phyloP scores from a whole-genome alignment of 2,329 filamentous ascomycete genomes.

The Acrocalymma vagum region DNA sequence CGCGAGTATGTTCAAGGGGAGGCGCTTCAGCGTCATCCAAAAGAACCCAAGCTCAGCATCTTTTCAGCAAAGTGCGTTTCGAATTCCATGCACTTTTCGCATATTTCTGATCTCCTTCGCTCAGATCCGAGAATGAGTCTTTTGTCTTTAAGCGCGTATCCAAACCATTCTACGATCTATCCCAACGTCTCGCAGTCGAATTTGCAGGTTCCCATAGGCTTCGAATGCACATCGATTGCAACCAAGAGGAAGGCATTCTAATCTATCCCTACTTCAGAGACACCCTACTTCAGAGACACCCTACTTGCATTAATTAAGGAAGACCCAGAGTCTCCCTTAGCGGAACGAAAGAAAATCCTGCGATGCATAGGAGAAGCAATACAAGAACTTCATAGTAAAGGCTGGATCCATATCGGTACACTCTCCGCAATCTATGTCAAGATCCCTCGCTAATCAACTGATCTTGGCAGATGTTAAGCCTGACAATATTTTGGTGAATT shows the following conservation, averaged over 20 bases:
- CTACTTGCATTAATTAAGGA: conserved; percentile 44
- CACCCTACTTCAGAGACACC: conserved; percentile 41
- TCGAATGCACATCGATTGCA: conserved; percentile 48
- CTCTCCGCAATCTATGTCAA: conserved; percentile 16
- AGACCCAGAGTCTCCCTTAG: conserved; percentile 36
- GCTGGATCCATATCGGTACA: conserved; percentile 48
- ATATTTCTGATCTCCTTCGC: conserved; percentile 22
- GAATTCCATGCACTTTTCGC: conserved; percentile 19
- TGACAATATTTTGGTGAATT: conserved; percentile 50
- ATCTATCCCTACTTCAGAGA: conserved; percentile 46
- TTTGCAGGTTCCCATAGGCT: conserved; percentile 41
- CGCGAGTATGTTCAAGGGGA: conserved; percentile 43
- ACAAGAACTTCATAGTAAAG: conserved; percentile 46
- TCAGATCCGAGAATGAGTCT: conserved; percentile 38
- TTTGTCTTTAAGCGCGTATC: conserved; percentile 46
- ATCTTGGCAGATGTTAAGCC: conserved; percentile 49
- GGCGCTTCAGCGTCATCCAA: conserved; percentile 38
- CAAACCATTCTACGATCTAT: conserved; percentile 41
- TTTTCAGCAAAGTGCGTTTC: conserved; percentile 47
- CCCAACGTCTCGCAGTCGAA: conserved; percentile 40
- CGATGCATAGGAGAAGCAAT: conserved; percentile 43
- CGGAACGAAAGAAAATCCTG: conserved; percentile 45
- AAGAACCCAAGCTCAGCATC: conserved; percentile 36
- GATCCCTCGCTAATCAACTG: conserved; percentile 26
- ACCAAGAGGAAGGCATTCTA: conserved; percentile 41